Evolutionary conservation across 768 basidiomycete species (phyloP).

Genomic region (Cubamyces lactineus): DNA sequence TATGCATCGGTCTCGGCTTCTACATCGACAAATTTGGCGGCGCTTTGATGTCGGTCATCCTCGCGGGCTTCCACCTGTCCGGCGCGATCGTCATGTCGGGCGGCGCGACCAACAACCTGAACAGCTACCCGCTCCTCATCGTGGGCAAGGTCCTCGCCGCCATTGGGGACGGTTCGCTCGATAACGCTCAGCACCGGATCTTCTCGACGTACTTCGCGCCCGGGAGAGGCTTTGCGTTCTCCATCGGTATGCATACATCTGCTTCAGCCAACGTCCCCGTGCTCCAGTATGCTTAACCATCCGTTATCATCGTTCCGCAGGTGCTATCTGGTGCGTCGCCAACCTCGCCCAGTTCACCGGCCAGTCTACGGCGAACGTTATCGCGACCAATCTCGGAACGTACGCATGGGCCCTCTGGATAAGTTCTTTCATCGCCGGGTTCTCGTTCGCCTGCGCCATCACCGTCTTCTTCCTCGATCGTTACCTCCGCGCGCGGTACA

Average conservation of each 20-base stretch:
- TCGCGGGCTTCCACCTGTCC: conserved; percentile 42
- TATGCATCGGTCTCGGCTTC: conserved; percentile 45
- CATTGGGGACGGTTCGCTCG: conserved; percentile 44
- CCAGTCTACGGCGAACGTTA: conserved; percentile 46
- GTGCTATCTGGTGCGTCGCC: conserved; percentile 44
- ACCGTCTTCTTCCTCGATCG: conserved; percentile 42
- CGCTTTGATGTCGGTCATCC: conserved; percentile 40
- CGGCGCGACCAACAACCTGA: conserved; percentile 42
- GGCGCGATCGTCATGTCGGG: conserved; percentile 44
- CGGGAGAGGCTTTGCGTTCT: conserved; percentile 45
- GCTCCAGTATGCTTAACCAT: neutral
- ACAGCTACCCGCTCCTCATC: conserved; percentile 44
- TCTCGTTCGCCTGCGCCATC: conserved; percentile 44
- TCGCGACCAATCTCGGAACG: conserved; percentile 41
- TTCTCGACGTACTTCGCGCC: conserved; percentile 49
- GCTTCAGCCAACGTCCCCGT: neutral
- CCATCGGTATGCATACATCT: conserved; percentile 34
- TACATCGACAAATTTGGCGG: conserved; percentile 48
- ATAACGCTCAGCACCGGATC: conserved; percentile 48
- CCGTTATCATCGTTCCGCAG: conserved; percentile 10
- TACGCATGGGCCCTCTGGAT: conserved; percentile 49
- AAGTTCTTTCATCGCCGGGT: conserved; percentile 41
- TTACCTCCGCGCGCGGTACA: conserved; percentile 39
- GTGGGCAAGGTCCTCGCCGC: conserved; percentile 45
- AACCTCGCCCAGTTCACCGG: conserved; percentile 47